These are phyloP conservation scores for Drechslerella dactyloides DNA, from an alignment of 2,329 filamentous ascomycete genomes.

Conservation along the genomic window DNA sequence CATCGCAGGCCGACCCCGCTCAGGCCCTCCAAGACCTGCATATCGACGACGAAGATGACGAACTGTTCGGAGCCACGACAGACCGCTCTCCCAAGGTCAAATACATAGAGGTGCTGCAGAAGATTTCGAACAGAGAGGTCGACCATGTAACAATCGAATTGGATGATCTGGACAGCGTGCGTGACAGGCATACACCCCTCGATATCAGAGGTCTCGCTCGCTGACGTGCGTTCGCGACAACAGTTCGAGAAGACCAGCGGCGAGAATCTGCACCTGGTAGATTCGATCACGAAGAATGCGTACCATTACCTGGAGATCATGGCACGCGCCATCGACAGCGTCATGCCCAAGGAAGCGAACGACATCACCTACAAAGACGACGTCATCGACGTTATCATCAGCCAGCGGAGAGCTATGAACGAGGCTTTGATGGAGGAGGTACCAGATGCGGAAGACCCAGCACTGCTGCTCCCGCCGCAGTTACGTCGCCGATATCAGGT, in stretches of 20 bases:
- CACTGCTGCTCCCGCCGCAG: slow-evolving; percentile 86
- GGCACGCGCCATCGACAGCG: slow-evolving; percentile 83
- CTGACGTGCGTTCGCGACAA: slow-evolving; percentile 26
- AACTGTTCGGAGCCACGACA: slow-evolving; percentile 75
- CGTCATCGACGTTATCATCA: slow-evolving; percentile 95
- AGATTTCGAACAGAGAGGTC: slow-evolving; percentile 78
- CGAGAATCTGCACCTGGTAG: slow-evolving; percentile 74
- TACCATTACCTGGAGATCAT: slow-evolving; percentile 94
- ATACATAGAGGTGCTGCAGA: slow-evolving; percentile 85
- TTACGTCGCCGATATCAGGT: slow-evolving; percentile 92
- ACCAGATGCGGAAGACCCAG: slow-evolving; percentile 71
- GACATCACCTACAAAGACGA: slow-evolving; percentile 96
- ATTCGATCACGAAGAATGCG: slow-evolving; percentile 86
- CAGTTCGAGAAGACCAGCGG: slow-evolving; percentile 74
- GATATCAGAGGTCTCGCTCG: background rate
- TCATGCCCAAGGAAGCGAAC: slow-evolving; percentile 77
- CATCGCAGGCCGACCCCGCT: slow-evolving; percentile 72
- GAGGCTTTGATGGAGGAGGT: slow-evolving; percentile 68
- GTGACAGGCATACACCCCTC: slow-evolving; percentile 55
- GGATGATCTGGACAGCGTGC: slow-evolving; percentile 79
- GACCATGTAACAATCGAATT: slow-evolving; percentile 84
- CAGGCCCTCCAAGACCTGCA: slow-evolving; percentile 83
- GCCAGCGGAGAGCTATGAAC: slow-evolving; percentile 84
- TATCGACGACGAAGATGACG: slow-evolving; percentile 83
- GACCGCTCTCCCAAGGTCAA: slow-evolving; percentile 70